Conservation (phyloP, 495 filamentous ascomycete genomes). For the Friedmanniomyces simplex region DNA sequence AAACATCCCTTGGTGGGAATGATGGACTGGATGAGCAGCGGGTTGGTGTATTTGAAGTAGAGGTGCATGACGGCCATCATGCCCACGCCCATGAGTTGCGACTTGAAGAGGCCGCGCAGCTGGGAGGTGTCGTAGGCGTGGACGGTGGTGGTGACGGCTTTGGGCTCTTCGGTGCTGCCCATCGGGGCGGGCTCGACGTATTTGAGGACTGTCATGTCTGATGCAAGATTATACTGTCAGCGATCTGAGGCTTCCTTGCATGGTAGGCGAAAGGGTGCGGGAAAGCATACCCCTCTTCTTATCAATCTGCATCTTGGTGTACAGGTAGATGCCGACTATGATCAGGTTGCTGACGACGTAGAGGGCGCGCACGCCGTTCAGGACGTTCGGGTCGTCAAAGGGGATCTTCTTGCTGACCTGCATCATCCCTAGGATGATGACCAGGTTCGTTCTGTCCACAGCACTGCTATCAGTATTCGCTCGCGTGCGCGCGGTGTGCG, state of each 20-base stretch:
- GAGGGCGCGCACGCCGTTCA: slow-evolving; percentile 68
- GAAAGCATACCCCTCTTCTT: slow-evolving; percentile 93
- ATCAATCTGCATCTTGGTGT: slow-evolving; percentile 70
- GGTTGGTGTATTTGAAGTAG: slow-evolving; percentile 99
- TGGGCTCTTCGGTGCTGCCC: slow-evolving; percentile 84
- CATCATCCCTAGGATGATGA: slow-evolving; percentile 65
- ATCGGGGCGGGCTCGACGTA: slow-evolving; percentile 92
- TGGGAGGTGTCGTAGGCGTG: slow-evolving; percentile 85
- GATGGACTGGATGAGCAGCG: slow-evolving; percentile 94
- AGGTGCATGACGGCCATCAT: slow-evolving; percentile 99
- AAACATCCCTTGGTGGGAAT: slow-evolving; percentile 92
- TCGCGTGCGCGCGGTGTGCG: not conserved
- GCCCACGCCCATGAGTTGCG: slow-evolving; percentile 84
- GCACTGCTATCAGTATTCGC: not conserved
- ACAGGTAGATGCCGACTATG: slow-evolving; percentile 74
- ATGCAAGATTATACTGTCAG: not conserved
- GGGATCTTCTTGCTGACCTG: slow-evolving; percentile 92
- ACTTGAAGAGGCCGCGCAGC: slow-evolving; percentile 69
- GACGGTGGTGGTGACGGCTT: slow-evolving; percentile 90
- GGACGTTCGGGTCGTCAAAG: slow-evolving; percentile 81
- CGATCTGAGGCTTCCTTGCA: not conserved
- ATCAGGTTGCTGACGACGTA: slow-evolving; percentile 85
- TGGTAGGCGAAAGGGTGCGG: not conserved
- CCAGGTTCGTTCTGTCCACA: slow-evolving; percentile 24
- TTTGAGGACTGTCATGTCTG: slow-evolving; percentile 95